These are phyloP conservation scores for Colletotrichum limetticola DNA, from an alignment of 2,329 filamentous ascomycete species.

Conservation along the genomic window DNA sequence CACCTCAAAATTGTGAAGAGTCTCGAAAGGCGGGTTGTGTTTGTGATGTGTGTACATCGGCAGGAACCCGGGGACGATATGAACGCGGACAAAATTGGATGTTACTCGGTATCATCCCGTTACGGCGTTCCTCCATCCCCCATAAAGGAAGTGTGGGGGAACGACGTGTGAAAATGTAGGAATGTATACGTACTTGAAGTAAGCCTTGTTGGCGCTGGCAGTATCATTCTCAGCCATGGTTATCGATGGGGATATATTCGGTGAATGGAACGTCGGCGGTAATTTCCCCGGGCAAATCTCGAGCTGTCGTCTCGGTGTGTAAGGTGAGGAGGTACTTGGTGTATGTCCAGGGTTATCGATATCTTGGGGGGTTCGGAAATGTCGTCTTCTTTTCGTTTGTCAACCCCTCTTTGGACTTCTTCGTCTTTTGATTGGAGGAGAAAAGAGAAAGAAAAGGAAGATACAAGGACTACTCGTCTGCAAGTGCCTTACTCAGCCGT, in stretches of 20 bases:
- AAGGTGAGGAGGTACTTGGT: not conserved
- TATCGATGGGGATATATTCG: not conserved
- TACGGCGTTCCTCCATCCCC: not conserved
- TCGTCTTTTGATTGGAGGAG: slow-evolving; percentile 21
- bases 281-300: too few species aligned
- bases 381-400: slow-evolving; percentile 11
- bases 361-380: not conserved
- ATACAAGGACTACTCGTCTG: not conserved
- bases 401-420: slow-evolving; percentile 36
- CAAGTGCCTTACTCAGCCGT: not conserved
- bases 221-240: slow-evolving; percentile 22
- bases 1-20: too few species aligned
- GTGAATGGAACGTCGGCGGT: not conserved
- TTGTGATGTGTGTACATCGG: not conserved
- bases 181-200: slow-evolving; percentile 34
- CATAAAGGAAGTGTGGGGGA: too few species aligned
- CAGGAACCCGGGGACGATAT: slow-evolving; percentile 28
- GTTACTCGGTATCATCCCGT: not conserved
- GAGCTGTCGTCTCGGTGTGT: not conserved
- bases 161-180: not conserved
- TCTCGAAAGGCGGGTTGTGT: not conserved
- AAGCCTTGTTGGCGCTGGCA: slow-evolving; percentile 34
- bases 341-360: not conserved
- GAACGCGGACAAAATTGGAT: not conserved
- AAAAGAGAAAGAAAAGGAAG: not conserved